These are phyloP conservation scores for Leishmania turanica DNA, from an alignment of 208 protist genomes.

Conservation along the genomic window DNA sequence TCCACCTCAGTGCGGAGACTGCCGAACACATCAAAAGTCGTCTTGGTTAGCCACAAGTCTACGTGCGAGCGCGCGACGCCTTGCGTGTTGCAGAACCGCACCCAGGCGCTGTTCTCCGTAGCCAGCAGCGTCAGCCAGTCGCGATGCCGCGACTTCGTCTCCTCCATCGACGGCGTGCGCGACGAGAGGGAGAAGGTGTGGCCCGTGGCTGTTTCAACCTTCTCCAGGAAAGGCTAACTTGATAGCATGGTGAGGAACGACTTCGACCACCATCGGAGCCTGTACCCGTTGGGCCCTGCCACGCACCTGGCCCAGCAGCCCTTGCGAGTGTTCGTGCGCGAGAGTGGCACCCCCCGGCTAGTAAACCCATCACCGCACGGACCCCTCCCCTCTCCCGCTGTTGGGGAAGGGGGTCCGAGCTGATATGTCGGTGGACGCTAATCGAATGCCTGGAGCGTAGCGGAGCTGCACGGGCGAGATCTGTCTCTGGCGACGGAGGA, in stretches of 20 bases:
- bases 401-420: no score
- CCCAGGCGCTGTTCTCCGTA: constrained; percentile 24
- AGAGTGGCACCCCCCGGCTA: background rate
- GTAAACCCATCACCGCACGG: no score
- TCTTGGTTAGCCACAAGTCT: constrained; percentile 3
- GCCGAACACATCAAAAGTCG: constrained; percentile 17
- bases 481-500: no score
- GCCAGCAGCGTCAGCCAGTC: constrained; percentile 29
- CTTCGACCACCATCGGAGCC: background rate
- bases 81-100: background rate
- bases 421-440: no score
- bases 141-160: constrained; percentile 25
- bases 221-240: constrained; percentile 3
- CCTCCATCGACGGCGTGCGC: constrained; percentile 17
- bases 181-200: background rate
- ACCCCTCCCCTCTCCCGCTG: no score
- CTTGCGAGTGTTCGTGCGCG: background rate
- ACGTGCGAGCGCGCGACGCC: background rate
- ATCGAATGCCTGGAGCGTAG: no score
- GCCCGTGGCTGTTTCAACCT: background rate
- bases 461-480: no score
- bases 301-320: background rate
- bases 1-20: constrained; percentile 12
- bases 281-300: constrained; percentile 6
- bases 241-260: background rate